Evolutionary conservation across 345 rosid species (phyloP).

Genomic region (Camelina neglecta): DNA sequence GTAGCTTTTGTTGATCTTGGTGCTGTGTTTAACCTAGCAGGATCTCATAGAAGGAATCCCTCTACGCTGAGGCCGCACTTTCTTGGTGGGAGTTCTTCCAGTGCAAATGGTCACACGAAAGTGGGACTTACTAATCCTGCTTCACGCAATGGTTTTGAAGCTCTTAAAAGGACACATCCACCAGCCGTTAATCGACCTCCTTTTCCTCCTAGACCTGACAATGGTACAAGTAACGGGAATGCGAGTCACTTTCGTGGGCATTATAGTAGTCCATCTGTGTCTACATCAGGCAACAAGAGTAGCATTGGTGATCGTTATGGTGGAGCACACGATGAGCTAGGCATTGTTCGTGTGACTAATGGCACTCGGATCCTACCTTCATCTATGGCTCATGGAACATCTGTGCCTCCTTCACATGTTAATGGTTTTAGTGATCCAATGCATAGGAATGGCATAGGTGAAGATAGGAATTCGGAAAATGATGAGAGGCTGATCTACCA

Average conservation of each 20-base stretch:
- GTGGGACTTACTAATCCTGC: slow-evolving; percentile 32
- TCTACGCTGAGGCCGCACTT: slow-evolving; percentile 43
- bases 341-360: slow-evolving; percentile 55
- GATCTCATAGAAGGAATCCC: slow-evolving; percentile 36
- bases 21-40: slow-evolving; percentile 39
- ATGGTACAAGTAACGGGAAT: slow-evolving; percentile 44
- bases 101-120: slow-evolving; percentile 32
- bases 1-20: slow-evolving; percentile 19
- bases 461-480: slow-evolving; percentile 57
- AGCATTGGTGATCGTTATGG: slow-evolving; percentile 48
- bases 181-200: slow-evolving; percentile 47
- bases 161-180: slow-evolving; percentile 63
- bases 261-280: slow-evolving; percentile 44
- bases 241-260: slow-evolving; percentile 51
- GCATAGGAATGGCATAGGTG: slow-evolving; percentile 54
- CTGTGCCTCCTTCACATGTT: slow-evolving; percentile 49
- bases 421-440: slow-evolving; percentile 56
- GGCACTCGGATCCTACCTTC: slow-evolving; percentile 69
- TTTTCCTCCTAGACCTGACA: slow-evolving; percentile 42
- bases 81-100: slow-evolving; percentile 53
- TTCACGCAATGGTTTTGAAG: slow-evolving; percentile 45
- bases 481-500: slow-evolving; percentile 89
- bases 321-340: slow-evolving; percentile 48
- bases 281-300: slow-evolving; percentile 50
- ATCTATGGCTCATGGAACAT: slow-evolving; percentile 56